These are phyloP conservation scores for Coniochaeta prunicola DNA, from an alignment of 2,329 filamentous ascomycete genomes.

Conservation along the genomic window DNA sequence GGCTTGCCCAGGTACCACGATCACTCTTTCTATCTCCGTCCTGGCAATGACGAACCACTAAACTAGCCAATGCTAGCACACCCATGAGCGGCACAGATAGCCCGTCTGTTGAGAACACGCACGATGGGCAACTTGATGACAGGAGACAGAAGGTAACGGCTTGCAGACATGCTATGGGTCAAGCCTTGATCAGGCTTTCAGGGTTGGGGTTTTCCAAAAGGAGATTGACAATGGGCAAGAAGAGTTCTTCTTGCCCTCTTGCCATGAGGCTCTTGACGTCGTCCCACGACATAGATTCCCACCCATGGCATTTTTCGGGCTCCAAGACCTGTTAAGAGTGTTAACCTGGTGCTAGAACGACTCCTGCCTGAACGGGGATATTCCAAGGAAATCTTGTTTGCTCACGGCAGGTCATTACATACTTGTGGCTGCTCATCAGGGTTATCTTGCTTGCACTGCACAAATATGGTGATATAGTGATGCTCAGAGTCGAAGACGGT, in stretches of 20 bases:
- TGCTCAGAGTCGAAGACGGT: slow-evolving; percentile 50
- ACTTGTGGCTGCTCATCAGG: slow-evolving; percentile 45
- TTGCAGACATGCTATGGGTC: background rate
- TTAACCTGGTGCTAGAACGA: background rate
- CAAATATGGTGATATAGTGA: slow-evolving; percentile 71
- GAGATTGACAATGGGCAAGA: slow-evolving; percentile 31
- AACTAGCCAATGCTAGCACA: background rate
- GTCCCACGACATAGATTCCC: slow-evolving; percentile 40
- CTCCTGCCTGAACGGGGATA: slow-evolving; percentile 6
- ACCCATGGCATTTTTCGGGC: slow-evolving; percentile 42
- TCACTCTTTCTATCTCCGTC: background rate
- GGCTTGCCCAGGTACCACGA: background rate
- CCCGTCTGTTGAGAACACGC: background rate
- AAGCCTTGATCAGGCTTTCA: background rate
- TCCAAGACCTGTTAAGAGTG: slow-evolving; percentile 30
- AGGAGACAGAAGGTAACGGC: background rate
- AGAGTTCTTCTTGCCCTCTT: slow-evolving; percentile 20
- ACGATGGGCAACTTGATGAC: background rate
- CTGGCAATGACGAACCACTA: background rate
- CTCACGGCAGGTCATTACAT: slow-evolving; percentile 13
- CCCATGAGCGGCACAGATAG: background rate
- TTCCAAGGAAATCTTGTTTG: background rate
- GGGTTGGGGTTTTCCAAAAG: slow-evolving; percentile 17
- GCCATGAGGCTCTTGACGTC: slow-evolving; percentile 27
- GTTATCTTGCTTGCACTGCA: slow-evolving; percentile 44